Base-by-base conservation (phyloP, 2,329 filamentous ascomycete species). In the Microsporum audouinii region DNA sequence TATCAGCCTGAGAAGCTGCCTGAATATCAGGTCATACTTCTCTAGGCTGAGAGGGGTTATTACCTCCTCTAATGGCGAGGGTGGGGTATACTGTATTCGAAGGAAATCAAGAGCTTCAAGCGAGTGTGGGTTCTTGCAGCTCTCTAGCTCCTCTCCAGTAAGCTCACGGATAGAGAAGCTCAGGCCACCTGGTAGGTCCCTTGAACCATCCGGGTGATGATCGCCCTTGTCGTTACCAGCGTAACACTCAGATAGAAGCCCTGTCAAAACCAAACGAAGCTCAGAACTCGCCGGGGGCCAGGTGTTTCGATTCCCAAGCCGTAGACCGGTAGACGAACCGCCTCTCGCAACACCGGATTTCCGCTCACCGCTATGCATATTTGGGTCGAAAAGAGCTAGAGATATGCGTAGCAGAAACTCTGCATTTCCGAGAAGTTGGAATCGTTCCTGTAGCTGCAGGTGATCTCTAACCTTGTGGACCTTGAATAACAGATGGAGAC, bases 211-310 rank as follows among this genome's bases (percentile, higher is more conserved):
- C 31, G 57, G 62, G 65, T n/a, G 68, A 66, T 36, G 59, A 3
- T 38, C 31, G 38, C 17, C 27, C 23, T 63, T 68, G 4, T 27
- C 17, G 39, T 59, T 53, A 4, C 73, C 72, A 55, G 75, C 73
- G 66, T 90, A 89, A 65, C 84, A 89, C 65, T 96, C 91, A 1
- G 82, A 81, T 5, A 97, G 77, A 0, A 97, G 82, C 0, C 90
- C 91, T 82, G 91, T 95, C 17, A 99, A 79, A 0, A 89, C 89
- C 3, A 97, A 79, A 7, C 91, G 84, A n/a, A 99, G 77, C 71
- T 97, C 94, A 0, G 91, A 96, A 71, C 89, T 95, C 29, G 91
- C 91, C 3, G 94, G 94, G 31, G 94, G 94, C 94, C 94, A 97
- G 36, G 81, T 89, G 60, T 89, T 85, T 67, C 90, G 83, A 1